Conservation (phyloP, 352 stramenopile species). For the Albugo candida region DNA sequence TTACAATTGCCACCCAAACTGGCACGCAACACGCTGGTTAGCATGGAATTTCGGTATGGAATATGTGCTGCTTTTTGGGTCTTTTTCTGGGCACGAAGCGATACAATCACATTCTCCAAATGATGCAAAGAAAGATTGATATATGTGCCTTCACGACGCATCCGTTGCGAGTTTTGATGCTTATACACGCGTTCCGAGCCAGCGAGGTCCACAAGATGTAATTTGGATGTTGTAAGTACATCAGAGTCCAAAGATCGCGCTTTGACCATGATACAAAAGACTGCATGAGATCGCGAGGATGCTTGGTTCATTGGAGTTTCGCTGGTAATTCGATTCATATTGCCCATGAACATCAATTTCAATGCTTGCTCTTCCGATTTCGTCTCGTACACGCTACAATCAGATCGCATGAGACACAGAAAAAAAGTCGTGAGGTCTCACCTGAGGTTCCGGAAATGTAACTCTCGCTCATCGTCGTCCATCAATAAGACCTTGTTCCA, state of each 20-base stretch:
- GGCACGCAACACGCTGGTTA: slow-evolving; percentile 89
- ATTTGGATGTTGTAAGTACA: slow-evolving; percentile 69
- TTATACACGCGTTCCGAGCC: slow-evolving; percentile 94
- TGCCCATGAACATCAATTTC: slow-evolving; percentile 90
- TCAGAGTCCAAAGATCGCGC: slow-evolving; percentile 47
- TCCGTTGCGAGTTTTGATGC: slow-evolving; percentile 75
- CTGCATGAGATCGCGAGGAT: slow-evolving; percentile 88
- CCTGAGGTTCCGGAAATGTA: slow-evolving; percentile 64
- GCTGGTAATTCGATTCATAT: slow-evolving; percentile 91
- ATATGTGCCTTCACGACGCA: slow-evolving; percentile 85
- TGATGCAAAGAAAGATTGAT: slow-evolving; percentile 93
- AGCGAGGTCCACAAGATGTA: slow-evolving; percentile 90
- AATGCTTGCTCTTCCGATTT: slow-evolving; percentile 84
- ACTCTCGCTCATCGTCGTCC: slow-evolving; percentile 59
- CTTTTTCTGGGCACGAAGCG: slow-evolving; percentile 54
- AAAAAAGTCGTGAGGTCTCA: slow-evolving; percentile 6
- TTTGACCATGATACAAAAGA: slow-evolving; percentile 91
- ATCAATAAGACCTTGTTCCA: slow-evolving; percentile 65
- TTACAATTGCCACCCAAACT: slow-evolving; percentile 93
- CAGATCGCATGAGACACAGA: not conserved
- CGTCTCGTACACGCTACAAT: slow-evolving; percentile 44
- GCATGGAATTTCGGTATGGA: slow-evolving; percentile 93
- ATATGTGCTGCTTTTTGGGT: slow-evolving; percentile 60
- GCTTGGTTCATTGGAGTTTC: slow-evolving; percentile 94
- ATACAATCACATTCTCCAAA: slow-evolving; percentile 91